Evolutionary conservation across 192 early-diverging fungal genomes (phyloP), one percentile per base, ranked within the genome.

Genomic region (Kappamyces sp.): DNA sequence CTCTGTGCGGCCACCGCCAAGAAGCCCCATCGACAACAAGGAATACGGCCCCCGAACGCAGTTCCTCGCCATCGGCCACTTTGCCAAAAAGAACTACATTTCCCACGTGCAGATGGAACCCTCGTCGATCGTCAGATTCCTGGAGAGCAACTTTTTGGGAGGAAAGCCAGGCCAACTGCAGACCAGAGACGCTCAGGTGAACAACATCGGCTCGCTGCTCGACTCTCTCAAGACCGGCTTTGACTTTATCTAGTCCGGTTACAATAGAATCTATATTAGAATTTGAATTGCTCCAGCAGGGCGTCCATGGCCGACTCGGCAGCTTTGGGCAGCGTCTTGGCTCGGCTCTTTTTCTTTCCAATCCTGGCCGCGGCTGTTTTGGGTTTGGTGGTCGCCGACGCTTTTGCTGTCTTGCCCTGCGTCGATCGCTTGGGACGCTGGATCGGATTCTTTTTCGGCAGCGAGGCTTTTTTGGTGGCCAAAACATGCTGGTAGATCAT

Each of bases 51-150:
- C 62, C 4, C 33, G 62, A 40, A 12, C 33, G n/a, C 62, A 33
- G 15, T 63, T 63, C 23, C 23, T 63, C 5, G 62, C 53, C 31
- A 39, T 63, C 3, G 62, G 62, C 7, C 37, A 39, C 2, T 4
- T 41, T 6, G 62, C 33, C 51, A 55, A 55, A 51, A 63, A 61
- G 13, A 63, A 63, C 33, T 60, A 63, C 54, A 60, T 63, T 63
- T 63, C 55, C 5, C 62, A 63, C 41, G 62, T 63, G 13, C 55
- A 61, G 41, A 63, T 63, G 62, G 62, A 63, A 23, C 62, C 57
- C 3, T 6, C 62, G 1, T 51, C 49, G 49, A 7, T 63, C 33
- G n/a, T 63, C 7, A 37, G 62, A 3, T 63, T 63, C 39, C 49
- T 63, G 23, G 62, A 63, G 54, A 36, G 36, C 32, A 63, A 63